These are phyloP conservation scores for Hippophae rhamnoides DNA, from an alignment of 306 rosid species.

Conservation along the genomic window DNA sequence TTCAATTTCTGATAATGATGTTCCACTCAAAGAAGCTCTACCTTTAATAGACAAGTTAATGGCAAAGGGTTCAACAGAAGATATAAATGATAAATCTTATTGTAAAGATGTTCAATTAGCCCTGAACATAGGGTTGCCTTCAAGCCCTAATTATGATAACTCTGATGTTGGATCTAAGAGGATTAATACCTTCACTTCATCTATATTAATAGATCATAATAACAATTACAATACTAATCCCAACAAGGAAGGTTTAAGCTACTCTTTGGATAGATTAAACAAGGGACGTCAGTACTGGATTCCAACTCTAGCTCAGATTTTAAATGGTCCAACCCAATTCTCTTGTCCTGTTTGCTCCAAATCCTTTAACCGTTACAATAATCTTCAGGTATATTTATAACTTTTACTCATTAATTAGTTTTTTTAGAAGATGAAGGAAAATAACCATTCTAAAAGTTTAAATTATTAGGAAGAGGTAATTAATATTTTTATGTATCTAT, in stretches of 20 bases:
- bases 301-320: constrained; percentile 81
- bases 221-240: constrained; percentile 10
- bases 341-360: constrained; percentile 73
- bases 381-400: constrained; percentile 51
- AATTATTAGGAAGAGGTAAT: too few relatives aligned
- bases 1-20: neutral
- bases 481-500: too few relatives aligned
- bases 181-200: neutral
- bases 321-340: constrained; percentile 73
- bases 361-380: constrained; percentile 78
- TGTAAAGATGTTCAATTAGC: constrained; percentile 23
- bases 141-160: constrained; percentile 14
- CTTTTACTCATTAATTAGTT: too few relatives aligned
- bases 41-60: constrained; percentile 32
- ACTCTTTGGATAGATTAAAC: constrained; percentile 18
- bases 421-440: too few relatives aligned
- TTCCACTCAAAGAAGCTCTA: neutral
- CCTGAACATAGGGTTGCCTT: constrained; percentile 57
- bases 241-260: constrained; percentile 11
- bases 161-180: constrained; percentile 22
- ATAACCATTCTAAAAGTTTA: too few relatives aligned
- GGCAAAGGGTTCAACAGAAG: constrained; percentile 5
- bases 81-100: neutral
- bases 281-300: constrained; percentile 69
- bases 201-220: neutral